A percentile compares a stretch with the other conserved stretches of the same genome.
Conservation (phyloP, 371 early-diverging fungal species). For the Synchytrium microbalum region DNA sequence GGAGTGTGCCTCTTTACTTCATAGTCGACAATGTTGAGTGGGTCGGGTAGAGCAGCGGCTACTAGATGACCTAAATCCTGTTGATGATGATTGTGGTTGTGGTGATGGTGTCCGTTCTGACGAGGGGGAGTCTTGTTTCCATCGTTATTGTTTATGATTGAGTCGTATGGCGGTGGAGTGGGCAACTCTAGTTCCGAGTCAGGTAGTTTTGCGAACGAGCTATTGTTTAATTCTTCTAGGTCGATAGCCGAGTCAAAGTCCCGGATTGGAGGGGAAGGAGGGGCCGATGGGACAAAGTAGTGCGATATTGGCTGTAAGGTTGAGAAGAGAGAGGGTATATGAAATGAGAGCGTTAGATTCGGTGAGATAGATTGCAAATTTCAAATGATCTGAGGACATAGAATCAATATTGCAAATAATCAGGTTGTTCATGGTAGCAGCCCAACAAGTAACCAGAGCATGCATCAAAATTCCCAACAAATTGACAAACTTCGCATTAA, state of each 20-base stretch:
- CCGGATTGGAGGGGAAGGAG: background rate
- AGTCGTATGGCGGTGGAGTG: background rate
- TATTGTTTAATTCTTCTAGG: background rate
- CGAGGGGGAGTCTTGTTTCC: background rate
- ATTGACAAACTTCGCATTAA: no score
- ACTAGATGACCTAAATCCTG: background rate
- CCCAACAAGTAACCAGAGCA: no score
- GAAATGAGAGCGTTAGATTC: no score
- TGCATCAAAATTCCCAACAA: no score
- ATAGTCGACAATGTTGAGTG: background rate
- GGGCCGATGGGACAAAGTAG: background rate
- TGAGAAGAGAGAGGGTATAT: background rate
- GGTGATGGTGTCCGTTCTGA: background rate
- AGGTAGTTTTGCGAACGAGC: background rate
- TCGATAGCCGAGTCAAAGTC: background rate
- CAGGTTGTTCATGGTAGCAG: no score
- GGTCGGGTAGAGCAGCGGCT: background rate
- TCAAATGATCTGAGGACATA: no score
- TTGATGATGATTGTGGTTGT: background rate
- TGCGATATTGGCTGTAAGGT: background rate
- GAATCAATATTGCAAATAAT: no score
- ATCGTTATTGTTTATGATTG: background rate
- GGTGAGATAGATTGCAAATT: no score
- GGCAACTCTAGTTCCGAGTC: background rate
- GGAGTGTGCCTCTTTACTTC: background rate